Evolutionary conservation across 257 asterid genomes (phyloP).

Genomic region (Scutellaria galericulata): DNA sequence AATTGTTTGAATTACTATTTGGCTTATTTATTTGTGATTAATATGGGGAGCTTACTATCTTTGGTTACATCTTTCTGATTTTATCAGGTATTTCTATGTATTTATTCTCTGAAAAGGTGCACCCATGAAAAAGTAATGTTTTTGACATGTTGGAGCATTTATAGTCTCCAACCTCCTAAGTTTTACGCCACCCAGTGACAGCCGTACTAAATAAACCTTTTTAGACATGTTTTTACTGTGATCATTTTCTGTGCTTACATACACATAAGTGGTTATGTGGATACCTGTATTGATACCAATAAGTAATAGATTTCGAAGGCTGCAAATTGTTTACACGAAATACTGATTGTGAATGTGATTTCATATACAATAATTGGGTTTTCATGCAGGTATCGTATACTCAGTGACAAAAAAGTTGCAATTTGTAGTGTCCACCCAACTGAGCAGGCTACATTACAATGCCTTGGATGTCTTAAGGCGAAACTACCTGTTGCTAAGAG

Average conservation of each 20-base stretch:
- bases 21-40: conserved; percentile 20
- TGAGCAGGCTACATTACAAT: conserved; percentile 91
- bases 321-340: conserved; percentile 1
- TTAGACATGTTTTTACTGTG: not conserved
- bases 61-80: not conserved
- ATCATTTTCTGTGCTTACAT: not conserved
- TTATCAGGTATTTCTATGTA: conserved; percentile 2
- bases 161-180: conserved; percentile 6
- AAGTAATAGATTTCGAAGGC: not conserved
- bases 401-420: conserved; percentile 86
- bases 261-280: not conserved
- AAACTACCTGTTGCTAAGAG: conserved; percentile 83
- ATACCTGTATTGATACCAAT: conserved; percentile 1
- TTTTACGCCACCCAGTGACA: not conserved
- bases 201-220: not conserved
- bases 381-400: conserved; percentile 85
- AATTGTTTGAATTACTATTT: not conserved
- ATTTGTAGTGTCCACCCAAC: conserved; percentile 95
- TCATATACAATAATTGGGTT: conserved; percentile 9
- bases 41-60: not conserved
- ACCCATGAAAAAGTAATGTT: not conserved
- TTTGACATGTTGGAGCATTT: conserved; percentile 12
- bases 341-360: not conserved
- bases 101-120: conserved; percentile 8
- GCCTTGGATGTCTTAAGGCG: conserved; percentile 90